A percentile compares a stretch with the other conserved stretches of the same genome.
Conservation (phyloP, 495 filamentous ascomycete species). For the Aspergillus panamensis region DNA sequence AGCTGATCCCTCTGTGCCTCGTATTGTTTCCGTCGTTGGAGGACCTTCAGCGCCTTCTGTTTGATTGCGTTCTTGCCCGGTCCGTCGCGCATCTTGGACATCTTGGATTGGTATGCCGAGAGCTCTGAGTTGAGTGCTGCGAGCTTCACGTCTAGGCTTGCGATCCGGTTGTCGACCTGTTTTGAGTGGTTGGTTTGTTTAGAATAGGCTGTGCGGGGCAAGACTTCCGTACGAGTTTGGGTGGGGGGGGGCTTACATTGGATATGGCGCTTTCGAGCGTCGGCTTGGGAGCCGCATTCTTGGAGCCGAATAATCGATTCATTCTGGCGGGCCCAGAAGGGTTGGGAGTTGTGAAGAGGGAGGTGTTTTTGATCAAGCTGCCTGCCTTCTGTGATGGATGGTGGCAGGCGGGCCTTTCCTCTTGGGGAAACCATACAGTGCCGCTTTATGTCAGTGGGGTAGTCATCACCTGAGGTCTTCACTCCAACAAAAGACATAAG, state of each 20-base stretch:
- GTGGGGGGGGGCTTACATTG: slow-evolving; percentile 57
- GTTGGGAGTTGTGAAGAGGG: not conserved
- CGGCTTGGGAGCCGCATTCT: slow-evolving; percentile 84
- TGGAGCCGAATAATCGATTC: slow-evolving; percentile 95
- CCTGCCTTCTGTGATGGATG: no score
- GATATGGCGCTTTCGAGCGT: slow-evolving; percentile 82
- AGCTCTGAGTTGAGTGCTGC: slow-evolving; percentile 90
- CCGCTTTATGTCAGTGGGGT: not conserved
- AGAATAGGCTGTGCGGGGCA: slow-evolving; percentile 5
- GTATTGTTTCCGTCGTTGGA: slow-evolving; percentile 95
- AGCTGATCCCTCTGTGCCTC: slow-evolving; percentile 93
- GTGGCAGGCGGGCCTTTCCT: not conserved
- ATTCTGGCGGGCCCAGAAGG: slow-evolving; percentile 47
- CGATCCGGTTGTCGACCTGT: slow-evolving; percentile 78
- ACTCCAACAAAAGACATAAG: no score
- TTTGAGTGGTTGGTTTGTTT: not conserved
- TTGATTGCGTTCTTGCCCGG: slow-evolving; percentile 91
- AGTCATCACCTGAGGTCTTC: not conserved
- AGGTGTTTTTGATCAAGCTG: not conserved
- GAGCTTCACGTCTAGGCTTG: slow-evolving; percentile 92
- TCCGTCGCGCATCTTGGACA: slow-evolving; percentile 92
- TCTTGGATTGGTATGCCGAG: slow-evolving; percentile 77
- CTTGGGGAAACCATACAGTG: not conserved
- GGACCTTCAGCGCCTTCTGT: slow-evolving; percentile 90
- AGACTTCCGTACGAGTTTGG: slow-evolving; percentile 1